Conservation (phyloP, 768 basidiomycete species). For the Ramaria rubella region DNA sequence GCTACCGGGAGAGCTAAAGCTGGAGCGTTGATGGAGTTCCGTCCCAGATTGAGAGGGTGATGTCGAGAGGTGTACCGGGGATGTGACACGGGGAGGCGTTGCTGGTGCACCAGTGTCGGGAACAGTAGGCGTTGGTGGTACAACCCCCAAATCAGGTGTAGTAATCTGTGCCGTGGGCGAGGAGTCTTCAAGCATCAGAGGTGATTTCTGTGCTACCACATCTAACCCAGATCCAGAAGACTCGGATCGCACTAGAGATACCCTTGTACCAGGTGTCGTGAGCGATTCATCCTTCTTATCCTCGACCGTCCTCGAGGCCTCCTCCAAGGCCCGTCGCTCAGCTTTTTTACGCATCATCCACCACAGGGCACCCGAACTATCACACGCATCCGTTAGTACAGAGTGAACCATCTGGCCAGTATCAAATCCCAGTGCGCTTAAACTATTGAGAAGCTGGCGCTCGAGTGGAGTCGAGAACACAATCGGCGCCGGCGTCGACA, state of each 20-base stretch:
- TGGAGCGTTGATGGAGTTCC: constrained; percentile 13
- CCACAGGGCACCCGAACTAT: constrained; percentile 86
- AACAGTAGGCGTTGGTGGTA: constrained; percentile 71
- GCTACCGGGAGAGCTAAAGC: constrained; percentile 4
- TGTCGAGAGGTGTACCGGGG: constrained; percentile 34
- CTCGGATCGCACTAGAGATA: neutral
- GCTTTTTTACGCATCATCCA: constrained; percentile 90
- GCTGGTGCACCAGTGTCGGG: constrained; percentile 33
- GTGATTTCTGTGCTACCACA: constrained; percentile 8
- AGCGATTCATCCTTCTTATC: constrained; percentile 11
- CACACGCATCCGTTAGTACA: constrained; percentile 87
- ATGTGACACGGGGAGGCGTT: constrained; percentile 45
- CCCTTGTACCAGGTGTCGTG: constrained; percentile 6
- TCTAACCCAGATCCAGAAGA: constrained; percentile 6
- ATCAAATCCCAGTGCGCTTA: constrained; percentile 80
- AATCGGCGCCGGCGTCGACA: constrained; percentile 61
- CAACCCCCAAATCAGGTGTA: constrained; percentile 61
- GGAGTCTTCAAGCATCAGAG: constrained; percentile 7
- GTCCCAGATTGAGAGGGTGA: constrained; percentile 52
- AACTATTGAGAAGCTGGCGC: constrained; percentile 65
- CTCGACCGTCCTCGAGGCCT: constrained; percentile 15
- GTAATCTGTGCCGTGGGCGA: constrained; percentile 14
- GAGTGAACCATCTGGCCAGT: constrained; percentile 94
- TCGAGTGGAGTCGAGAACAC: constrained; percentile 86
- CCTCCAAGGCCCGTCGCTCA: constrained; percentile 50